Conservation (phyloP, 2,329 filamentous ascomycete species). For the Herpotrichia juniperi region DNA sequence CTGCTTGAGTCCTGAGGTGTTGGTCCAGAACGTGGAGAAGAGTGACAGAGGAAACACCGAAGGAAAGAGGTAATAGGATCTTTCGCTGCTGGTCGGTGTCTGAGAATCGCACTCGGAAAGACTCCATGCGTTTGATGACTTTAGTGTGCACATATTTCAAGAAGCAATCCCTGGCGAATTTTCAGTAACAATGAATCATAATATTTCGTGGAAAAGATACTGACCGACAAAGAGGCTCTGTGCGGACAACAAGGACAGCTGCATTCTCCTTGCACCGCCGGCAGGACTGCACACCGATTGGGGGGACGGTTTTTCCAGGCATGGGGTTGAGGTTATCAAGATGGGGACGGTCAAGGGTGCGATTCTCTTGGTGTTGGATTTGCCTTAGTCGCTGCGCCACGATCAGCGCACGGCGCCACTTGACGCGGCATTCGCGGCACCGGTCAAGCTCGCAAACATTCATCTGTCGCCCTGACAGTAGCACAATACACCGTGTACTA, state of each 20-base stretch:
- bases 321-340: slow-evolving; percentile 21
- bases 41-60: slow-evolving; percentile 79
- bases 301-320: slow-evolving; percentile 37
- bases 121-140: slow-evolving; percentile 76
- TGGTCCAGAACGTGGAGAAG: slow-evolving; percentile 77
- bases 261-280: slow-evolving; percentile 61
- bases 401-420: slow-evolving; percentile 8
- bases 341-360: slow-evolving; percentile 7
- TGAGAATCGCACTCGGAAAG: slow-evolving; percentile 61
- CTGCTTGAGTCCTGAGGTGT: slow-evolving; percentile 69
- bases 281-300: slow-evolving; percentile 49
- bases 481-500: neutral
- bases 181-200: slow-evolving; percentile 10
- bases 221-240: slow-evolving; percentile 66
- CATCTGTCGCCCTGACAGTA: neutral
- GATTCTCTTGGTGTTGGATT: neutral
- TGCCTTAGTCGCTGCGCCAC: slow-evolving; percentile 15
- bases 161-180: slow-evolving; percentile 71
- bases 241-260: slow-evolving; percentile 61
- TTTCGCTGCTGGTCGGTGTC: slow-evolving; percentile 53
- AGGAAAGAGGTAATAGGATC: slow-evolving; percentile 80
- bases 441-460: neutral
- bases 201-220: slow-evolving; percentile 17
- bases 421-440: slow-evolving; percentile 18
- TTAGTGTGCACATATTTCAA: slow-evolving; percentile 78